Percentiles rank a stretch among this genome's conserved stretches.
Evolutionary conservation across 257 asterid genomes (phyloP).

Genomic region (Lantana camara): DNA sequence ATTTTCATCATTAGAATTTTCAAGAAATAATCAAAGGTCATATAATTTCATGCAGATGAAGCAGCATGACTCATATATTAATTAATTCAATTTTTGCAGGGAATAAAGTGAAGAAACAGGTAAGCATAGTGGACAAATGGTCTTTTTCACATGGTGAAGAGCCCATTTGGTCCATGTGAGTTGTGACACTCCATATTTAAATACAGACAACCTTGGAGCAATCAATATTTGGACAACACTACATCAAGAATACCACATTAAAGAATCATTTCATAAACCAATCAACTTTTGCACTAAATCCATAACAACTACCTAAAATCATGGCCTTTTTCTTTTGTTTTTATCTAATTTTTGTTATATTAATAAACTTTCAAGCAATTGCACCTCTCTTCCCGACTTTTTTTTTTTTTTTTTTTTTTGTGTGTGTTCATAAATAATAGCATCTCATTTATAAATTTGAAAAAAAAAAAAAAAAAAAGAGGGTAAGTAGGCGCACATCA

Average conservation of each 20-base stretch:
- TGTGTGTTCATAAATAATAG: neutral
- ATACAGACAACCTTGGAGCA: slow-evolving; percentile 18
- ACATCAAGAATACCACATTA: slow-evolving; percentile 3
- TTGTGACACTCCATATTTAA: slow-evolving; percentile 23
- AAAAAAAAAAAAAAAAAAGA: too few relatives aligned
- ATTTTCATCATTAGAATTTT: slow-evolving; percentile 21
- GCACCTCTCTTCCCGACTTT: too few relatives aligned
- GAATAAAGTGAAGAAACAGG: slow-evolving; percentile 29
- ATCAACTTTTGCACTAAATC: neutral
- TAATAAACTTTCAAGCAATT: neutral
- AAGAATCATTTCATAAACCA: slow-evolving; percentile 1
- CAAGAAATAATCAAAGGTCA: neutral
- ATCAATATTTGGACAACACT: slow-evolving; percentile 7
- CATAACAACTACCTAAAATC: slow-evolving; percentile 11
- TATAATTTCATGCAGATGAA: neutral
- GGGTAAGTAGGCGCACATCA: too few relatives aligned
- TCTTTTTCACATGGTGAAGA: slow-evolving; percentile 28
- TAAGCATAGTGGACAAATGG: slow-evolving; percentile 25
- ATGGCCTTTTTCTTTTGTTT: neutral
- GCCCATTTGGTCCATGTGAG: slow-evolving; percentile 40
- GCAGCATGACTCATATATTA: neutral
- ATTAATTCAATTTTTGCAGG: neutral
- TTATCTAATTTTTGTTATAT: neutral
- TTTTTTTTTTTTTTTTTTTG: too few relatives aligned
- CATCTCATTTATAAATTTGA: neutral